Evolutionary conservation across 2,329 filamentous ascomycete species (phyloP).

Genomic region (Lasiodiplodia hormozganensis): DNA sequence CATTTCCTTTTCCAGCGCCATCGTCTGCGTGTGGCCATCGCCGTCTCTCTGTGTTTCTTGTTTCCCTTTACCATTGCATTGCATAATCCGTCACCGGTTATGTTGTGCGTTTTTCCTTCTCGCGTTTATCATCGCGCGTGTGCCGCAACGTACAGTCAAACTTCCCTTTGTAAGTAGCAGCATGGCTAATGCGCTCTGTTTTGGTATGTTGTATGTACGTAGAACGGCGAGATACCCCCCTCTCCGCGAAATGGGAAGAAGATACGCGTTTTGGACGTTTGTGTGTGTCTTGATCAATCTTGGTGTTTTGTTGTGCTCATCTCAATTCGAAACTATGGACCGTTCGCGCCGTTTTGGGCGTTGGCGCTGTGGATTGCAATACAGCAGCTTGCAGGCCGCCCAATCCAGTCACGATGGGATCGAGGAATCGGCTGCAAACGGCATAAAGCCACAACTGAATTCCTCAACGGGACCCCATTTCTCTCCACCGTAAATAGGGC

Average conservation of each 20-base stretch:
- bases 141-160: neutral
- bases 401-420: too few species aligned
- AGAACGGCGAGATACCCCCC: neutral
- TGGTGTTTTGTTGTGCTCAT: neutral
- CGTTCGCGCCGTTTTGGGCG: neutral
- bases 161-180: neutral
- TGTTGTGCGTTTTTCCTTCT: neutral
- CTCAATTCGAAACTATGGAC: neutral
- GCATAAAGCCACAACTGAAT: too few species aligned
- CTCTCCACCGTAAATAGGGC: too few species aligned
- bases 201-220: neutral
- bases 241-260: neutral
- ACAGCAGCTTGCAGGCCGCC: too few species aligned
- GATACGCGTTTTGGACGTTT: neutral
- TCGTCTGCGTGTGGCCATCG: conserved; percentile 14
- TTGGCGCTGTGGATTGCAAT: too few species aligned
- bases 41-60: neutral
- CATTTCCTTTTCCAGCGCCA: conserved; percentile 3
- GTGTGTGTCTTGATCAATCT: neutral
- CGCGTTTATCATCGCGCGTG: neutral
- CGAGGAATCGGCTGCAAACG: too few species aligned
- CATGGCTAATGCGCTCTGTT: neutral
- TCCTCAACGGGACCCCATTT: too few species aligned
- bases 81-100: neutral
- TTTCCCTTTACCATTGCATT: neutral